Evolutionary conservation across 352 stramenopile genomes (phyloP), one percentile per base, ranked within the genome.

Genomic region (Globisporangium cylindrosporum): DNA sequence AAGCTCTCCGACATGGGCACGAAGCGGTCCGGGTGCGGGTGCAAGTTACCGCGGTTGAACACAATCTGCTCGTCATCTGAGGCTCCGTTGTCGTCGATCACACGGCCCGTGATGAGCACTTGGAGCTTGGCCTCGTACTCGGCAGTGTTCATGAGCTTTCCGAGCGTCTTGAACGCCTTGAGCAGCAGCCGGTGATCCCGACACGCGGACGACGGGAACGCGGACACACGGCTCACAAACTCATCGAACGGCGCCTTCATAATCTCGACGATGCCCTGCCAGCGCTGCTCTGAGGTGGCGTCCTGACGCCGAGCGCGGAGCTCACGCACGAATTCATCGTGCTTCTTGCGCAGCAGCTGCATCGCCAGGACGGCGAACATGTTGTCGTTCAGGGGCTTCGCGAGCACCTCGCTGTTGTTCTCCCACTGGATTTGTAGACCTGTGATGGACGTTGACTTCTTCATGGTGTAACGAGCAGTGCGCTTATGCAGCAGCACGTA

Each of bases 1-100:
- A 86, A 86, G 9, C 24, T 62, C 15, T 63, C 61, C 46, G 73
- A 74, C 75, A 88, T 79, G 14, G 73, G 76, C 18, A 80, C 69
- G 24, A 84, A 67, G 25, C 72, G 70, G 34, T 81, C 70, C 64
- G 81, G 79, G 68, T 88, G 69, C 56, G 79, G 63, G 62, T 85
- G 77, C 67, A 91, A 61, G 66, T 89, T 91, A 14, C 82, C 80
- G 38, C 80, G 76, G 74, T 90, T 91, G 65, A 90, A 91, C 22
- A 86, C 76, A 32, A 90, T 59, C 18, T 32, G 25, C n/a, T 73
- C 63, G 41, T 70, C 72, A 14, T 12, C 4, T 15, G 18, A 24
- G 15, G 32, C 62, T 43, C 34, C 22, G 12, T 56, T 2, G 14
- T 49, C 64, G 24, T 60, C 12, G 48, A 77, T 56, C 5, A 67